Evolutionary conservation across 371 early-diverging fungal genomes (phyloP), one percentile per base, ranked within the genome.

Genomic region (Mucor mucedo): DNA sequence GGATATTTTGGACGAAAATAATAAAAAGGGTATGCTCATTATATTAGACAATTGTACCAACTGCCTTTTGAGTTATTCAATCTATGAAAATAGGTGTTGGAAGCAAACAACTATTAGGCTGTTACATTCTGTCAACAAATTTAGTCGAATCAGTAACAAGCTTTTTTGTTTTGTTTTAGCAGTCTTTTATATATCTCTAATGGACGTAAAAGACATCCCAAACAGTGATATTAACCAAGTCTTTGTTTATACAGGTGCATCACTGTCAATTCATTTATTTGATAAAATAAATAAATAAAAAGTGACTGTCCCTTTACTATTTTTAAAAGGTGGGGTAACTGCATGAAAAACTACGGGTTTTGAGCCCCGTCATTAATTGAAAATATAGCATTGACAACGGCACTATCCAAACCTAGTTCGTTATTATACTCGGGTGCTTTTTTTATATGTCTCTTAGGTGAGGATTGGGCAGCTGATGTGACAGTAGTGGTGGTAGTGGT

Each of bases 321-420:
- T n/a, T 35, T 35, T 35, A 35, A 35, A 35, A 35, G 4, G 35
- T 35, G 57, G 41, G 57, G 41, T 56, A 21, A 21, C 44, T 42
- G 42, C 55, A 13, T 42, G 10, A 29, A 30, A 30, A n/a, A 58
- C 55, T 61, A 61, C 33, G 61, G 54, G 30, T 66, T 52, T 58
- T 66, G 57, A 30, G 49, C 16, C 14, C 55, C 53, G 44, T 70
- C 66, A 49, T 70, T 77, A 35, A 78, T 78, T 7, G 79, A 73
- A 41, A 78, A 81, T 11, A 81, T 81, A 11, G 77, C 82, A 64
- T 68, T 77, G 2, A 78, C 82, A n/a, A 81, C 68, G 7, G 74
- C 79, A 44, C 75, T 73, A 52, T 81, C 82, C 29, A 81, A 55
- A 8, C 82, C 82, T 7, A 81, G 68, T 44, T 81, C 82, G 47